These are phyloP conservation scores for Fusarium nelsonii DNA, from an alignment of 2,329 filamentous ascomycete species.

Conservation along the genomic window DNA sequence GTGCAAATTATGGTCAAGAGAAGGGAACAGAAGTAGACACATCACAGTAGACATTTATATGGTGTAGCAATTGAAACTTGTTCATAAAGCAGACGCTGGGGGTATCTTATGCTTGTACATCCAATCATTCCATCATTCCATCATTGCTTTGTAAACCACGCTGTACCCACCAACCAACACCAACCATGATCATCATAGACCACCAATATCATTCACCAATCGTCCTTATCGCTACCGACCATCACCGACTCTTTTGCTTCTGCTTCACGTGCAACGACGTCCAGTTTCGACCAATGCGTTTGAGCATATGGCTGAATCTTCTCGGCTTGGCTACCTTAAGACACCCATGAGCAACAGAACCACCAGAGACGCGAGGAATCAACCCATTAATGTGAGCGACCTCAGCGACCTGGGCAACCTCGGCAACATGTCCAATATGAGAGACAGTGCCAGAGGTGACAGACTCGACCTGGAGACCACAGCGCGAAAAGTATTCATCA, in stretches of 20 bases:
- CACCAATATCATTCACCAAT: neutral
- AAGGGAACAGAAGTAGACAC: constrained; percentile 4
- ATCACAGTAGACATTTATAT: no score
- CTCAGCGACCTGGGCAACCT: neutral
- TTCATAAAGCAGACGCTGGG: neutral
- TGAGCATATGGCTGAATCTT: neutral
- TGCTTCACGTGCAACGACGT: neutral
- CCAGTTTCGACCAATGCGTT: neutral
- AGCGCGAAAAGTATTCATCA: neutral
- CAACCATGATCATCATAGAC: neutral
- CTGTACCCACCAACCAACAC: neutral
- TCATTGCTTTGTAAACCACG: neutral
- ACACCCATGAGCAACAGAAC: neutral
- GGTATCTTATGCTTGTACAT: neutral
- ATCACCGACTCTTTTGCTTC: neutral
- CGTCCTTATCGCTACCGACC: neutral
- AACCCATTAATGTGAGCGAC: neutral
- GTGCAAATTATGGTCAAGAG: constrained; percentile 38
- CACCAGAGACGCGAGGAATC: neutral
- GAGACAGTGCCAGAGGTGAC: neutral
- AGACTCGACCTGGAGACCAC: neutral
- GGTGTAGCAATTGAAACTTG: no score
- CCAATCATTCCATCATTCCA: neutral
- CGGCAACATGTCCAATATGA: no score
- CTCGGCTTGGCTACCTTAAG: neutral